A percentile compares a stretch with the other conserved stretches of the same genome.
phyloP scores from a whole-genome alignment of 495 filamentous ascomycete species.

The Acidomyces sp. region DNA sequence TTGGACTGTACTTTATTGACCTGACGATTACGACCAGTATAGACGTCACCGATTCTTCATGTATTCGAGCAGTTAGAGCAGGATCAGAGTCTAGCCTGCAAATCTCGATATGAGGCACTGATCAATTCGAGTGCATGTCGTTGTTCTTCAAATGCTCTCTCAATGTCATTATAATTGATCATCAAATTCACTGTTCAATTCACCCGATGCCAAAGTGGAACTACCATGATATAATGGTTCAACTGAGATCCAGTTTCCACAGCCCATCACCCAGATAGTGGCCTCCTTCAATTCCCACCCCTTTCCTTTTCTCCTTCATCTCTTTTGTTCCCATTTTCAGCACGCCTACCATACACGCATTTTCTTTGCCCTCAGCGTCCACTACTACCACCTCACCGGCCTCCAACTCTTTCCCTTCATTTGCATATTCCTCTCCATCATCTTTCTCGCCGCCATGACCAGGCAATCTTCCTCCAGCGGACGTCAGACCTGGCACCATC shows the following conservation, averaged over 20 bases:
- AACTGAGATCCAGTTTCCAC: conserved; percentile 70
- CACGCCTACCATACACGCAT: conserved; percentile 77
- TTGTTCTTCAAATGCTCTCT: too few species aligned
- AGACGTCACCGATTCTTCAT: too few species aligned
- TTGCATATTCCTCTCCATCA: conserved; percentile 32
- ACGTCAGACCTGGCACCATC: conserved; percentile 89
- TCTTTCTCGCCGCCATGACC: conserved; percentile 37
- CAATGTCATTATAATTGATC: too few species aligned
- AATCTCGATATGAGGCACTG: too few species aligned
- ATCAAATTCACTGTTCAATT: too few species aligned
- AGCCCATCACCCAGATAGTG: conserved; percentile 93
- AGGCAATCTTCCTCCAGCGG: conserved; percentile 64
- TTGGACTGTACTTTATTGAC: too few species aligned
- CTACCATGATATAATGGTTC: too few species aligned
- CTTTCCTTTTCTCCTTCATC: conserved; percentile 77
- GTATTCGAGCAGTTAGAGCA: too few species aligned
- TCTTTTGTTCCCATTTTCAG: conserved; percentile 82
- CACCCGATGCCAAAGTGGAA: too few species aligned
- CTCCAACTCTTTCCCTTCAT: conserved; percentile 43
- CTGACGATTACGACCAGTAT: too few species aligned
- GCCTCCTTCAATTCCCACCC: conserved; percentile 77
- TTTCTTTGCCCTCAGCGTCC: conserved; percentile 82
- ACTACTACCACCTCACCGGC: conserved; percentile 74
- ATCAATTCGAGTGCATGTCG: too few species aligned
- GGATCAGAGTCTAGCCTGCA: too few species aligned